Evolutionary conservation across 2,329 filamentous ascomycete genomes (phyloP).

Genomic region (Fusarium piperis): DNA sequence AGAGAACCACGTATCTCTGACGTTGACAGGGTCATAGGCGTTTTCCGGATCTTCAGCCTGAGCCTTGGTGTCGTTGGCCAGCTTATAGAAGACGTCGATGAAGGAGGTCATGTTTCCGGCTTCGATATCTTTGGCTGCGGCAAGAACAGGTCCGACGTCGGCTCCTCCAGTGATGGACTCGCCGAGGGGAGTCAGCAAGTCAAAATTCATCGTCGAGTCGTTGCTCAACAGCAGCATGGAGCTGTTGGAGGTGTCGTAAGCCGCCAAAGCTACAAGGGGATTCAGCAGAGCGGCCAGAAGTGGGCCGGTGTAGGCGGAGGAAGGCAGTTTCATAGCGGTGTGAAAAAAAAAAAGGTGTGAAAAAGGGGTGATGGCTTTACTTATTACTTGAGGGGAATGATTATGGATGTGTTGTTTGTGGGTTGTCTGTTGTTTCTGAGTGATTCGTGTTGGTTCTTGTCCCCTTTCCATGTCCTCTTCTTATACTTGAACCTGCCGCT

Average conservation of each 20-base stretch:
- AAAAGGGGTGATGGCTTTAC: too few relatives aligned
- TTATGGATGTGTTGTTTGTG: neutral
- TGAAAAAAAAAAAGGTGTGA: neutral
- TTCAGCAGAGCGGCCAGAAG: neutral
- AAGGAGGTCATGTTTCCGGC: neutral
- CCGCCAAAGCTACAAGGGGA: neutral
- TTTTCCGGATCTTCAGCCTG: conserved; percentile 18
- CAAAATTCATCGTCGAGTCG: neutral
- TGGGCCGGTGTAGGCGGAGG: neutral
- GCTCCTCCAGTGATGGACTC: neutral
- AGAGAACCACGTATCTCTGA: conserved; percentile 46
- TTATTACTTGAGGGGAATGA: too few relatives aligned
- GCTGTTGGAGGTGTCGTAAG: neutral
- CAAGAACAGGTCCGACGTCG: neutral
- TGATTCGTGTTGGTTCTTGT: neutral
- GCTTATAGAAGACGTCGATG: neutral
- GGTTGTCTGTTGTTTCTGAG: neutral
- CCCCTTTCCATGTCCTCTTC: neutral
- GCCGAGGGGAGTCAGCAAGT: neutral
- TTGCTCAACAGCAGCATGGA: neutral
- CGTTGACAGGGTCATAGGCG: conserved; percentile 36
- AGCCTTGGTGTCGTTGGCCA: neutral
- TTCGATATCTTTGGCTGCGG: neutral
- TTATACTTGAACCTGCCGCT: neutral
- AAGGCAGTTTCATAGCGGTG: neutral